Percentiles rank a stretch among this genome's conserved stretches.
These are phyloP conservation scores for Oldenlandia corymbosa DNA, from an alignment of 257 asterid species.

Conservation along the genomic window DNA sequence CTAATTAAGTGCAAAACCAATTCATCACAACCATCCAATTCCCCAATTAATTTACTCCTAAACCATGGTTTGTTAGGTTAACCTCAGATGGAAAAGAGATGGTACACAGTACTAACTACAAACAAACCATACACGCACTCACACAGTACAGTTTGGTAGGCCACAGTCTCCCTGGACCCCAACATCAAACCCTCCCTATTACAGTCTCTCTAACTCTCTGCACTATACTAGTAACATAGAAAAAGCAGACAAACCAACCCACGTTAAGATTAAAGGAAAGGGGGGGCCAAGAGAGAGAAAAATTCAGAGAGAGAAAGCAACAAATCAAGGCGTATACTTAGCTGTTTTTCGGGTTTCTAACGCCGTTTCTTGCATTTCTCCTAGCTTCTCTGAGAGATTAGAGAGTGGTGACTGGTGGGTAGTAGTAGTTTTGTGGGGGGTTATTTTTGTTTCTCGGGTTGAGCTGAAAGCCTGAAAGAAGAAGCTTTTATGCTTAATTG, in stretches of 20 bases:
- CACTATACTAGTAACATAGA: slow-evolving; percentile 23
- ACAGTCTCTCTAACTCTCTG: slow-evolving; percentile 6
- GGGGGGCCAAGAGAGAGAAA: background rate
- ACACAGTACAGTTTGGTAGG: slow-evolving; percentile 14
- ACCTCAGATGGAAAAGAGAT: background rate
- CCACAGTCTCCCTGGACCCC: slow-evolving; percentile 13
- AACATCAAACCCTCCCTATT: background rate
- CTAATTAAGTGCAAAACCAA: background rate
- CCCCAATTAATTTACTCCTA: background rate
- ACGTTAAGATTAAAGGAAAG: slow-evolving; percentile 26
- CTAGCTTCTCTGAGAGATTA: background rate
- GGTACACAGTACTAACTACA: background rate
- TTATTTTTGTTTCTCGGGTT: slow-evolving; percentile 2
- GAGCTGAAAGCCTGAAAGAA: background rate
- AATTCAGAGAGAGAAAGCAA: slow-evolving; percentile 30
- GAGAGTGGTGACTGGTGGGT: no score
- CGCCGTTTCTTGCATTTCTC: slow-evolving; percentile 26
- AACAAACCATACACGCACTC: slow-evolving; percentile 9
- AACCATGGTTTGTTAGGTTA: slow-evolving; percentile 9
- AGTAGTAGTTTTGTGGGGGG: background rate
- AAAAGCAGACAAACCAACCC: slow-evolving; percentile 51
- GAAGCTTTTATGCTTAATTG: background rate
- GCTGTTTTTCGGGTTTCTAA: slow-evolving; percentile 40
- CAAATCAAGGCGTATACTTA: slow-evolving; percentile 43
- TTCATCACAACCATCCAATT: slow-evolving; percentile 14